Conservation (phyloP, 768 basidiomycete species). For the Candolleomyces aberdarensis region DNA sequence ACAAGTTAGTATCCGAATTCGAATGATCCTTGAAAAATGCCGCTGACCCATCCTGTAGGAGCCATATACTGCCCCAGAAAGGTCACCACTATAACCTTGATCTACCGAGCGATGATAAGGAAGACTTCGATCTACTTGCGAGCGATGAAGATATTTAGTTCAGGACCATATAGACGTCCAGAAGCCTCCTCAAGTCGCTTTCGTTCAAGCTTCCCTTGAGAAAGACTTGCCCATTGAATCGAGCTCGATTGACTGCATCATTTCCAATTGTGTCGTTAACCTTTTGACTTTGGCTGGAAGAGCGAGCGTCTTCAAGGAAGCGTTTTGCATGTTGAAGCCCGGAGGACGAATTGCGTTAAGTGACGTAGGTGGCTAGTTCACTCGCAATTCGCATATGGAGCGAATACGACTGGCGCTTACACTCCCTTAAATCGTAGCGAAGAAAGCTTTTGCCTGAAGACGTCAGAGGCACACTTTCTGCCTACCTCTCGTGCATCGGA, state of each 20-base stretch:
- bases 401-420: background rate
- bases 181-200: slow-evolving; percentile 46
- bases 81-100: slow-evolving; percentile 42
- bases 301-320: slow-evolving; percentile 40
- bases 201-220: slow-evolving; percentile 40
- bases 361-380: slow-evolving; percentile 36
- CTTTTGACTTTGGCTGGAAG: slow-evolving; percentile 42
- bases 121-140: slow-evolving; percentile 51
- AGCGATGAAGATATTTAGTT: slow-evolving; percentile 42
- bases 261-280: slow-evolving; percentile 60
- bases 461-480: slow-evolving; percentile 36
- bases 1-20: slow-evolving; percentile 41
- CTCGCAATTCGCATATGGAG: background rate
- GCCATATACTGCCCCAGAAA: slow-evolving; percentile 21
- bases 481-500: slow-evolving; percentile 44
- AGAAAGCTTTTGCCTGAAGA: slow-evolving; percentile 36
- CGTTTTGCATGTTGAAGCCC: slow-evolving; percentile 48
- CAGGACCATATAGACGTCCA: background rate
- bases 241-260: slow-evolving; percentile 48
- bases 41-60: slow-evolving; percentile 14
- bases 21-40: background rate
- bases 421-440: slow-evolving; percentile 42
- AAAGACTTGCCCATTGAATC: slow-evolving; percentile 46
- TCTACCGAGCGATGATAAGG: slow-evolving; percentile 46
- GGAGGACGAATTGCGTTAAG: slow-evolving; percentile 52